Evolutionary conservation across 2,329 filamentous ascomycete species (phyloP).

Genomic region (Ampelomyces quisqualis): DNA sequence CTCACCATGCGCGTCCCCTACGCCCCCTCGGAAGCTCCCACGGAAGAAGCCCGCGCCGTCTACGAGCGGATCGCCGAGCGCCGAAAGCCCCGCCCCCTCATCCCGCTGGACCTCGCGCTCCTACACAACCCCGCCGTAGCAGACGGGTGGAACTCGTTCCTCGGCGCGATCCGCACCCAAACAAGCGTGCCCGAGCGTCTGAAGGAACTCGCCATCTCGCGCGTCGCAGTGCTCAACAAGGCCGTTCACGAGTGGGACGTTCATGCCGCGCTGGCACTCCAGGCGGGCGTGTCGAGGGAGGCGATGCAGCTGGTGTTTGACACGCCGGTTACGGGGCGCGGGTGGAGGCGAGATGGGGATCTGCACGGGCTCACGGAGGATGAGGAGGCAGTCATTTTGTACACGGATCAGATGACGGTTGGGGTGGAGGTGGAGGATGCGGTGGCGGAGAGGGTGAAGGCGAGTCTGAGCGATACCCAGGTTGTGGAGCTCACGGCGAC

Average conservation of each 20-base stretch:
- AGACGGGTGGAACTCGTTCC: slow-evolving; percentile 62
- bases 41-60: slow-evolving; percentile 50
- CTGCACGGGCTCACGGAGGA: slow-evolving; percentile 42
- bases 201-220: slow-evolving; percentile 76
- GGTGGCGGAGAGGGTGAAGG: slow-evolving; percentile 64
- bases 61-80: slow-evolving; percentile 56
- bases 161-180: slow-evolving; percentile 58
- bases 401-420: slow-evolving; percentile 82
- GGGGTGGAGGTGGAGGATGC: slow-evolving; percentile 68
- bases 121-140: slow-evolving; percentile 58
- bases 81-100: slow-evolving; percentile 53
- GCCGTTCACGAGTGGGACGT: slow-evolving; percentile 86
- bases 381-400: slow-evolving; percentile 70
- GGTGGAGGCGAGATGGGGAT: slow-evolving; percentile 12
- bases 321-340: slow-evolving; percentile 23
- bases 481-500: slow-evolving; percentile 80
- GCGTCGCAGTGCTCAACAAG: slow-evolving; percentile 78
- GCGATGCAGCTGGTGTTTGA: slow-evolving; percentile 51
- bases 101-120: slow-evolving; percentile 58
- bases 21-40: slow-evolving; percentile 51
- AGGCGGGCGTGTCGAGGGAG: slow-evolving; percentile 61
- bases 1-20: slow-evolving; percentile 58
- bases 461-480: slow-evolving; percentile 65
- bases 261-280: slow-evolving; percentile 67
- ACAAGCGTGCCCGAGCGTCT: slow-evolving; percentile 54